Percentiles rank a stretch among this genome's conserved stretches.
phyloP scores from a whole-genome alignment of 768 basidiomycete genomes.

The Rickenella mellea region DNA sequence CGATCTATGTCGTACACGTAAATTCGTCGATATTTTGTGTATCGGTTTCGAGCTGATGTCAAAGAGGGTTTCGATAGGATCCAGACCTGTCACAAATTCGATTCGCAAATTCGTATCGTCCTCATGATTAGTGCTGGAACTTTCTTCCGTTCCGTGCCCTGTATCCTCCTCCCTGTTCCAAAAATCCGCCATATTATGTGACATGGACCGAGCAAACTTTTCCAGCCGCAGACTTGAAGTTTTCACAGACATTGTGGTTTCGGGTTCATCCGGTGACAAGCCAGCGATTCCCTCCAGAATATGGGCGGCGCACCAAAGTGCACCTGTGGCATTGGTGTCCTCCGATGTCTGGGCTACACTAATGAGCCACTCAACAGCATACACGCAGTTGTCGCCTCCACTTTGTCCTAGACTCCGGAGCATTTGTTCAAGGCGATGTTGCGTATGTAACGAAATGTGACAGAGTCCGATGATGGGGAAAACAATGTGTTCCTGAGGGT shows the following conservation, averaged over 20 bases:
- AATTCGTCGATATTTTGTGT: slow-evolving; percentile 34
- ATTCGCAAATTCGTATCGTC: slow-evolving; percentile 6
- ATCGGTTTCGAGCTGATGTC: slow-evolving; percentile 16
- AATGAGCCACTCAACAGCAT: slow-evolving; percentile 77
- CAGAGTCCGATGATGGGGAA: slow-evolving; percentile 49
- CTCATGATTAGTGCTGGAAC: slow-evolving; percentile 11
- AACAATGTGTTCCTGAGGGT: background rate
- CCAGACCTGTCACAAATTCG: slow-evolving; percentile 59
- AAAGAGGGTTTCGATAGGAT: slow-evolving; percentile 30
- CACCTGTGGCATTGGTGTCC: slow-evolving; percentile 45
- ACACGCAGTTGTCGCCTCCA: slow-evolving; percentile 59
- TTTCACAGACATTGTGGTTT: slow-evolving; percentile 10
- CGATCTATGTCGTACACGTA: slow-evolving; percentile 41
- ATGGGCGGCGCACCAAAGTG: slow-evolving; percentile 77
- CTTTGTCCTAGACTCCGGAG: slow-evolving; percentile 63
- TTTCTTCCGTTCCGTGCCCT: slow-evolving; percentile 13
- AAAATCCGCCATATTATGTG: slow-evolving; percentile 54
- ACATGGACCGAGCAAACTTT: slow-evolving; percentile 54
- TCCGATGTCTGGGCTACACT: slow-evolving; percentile 38
- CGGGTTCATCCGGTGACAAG: slow-evolving; percentile 29
- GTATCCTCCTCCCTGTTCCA: slow-evolving; percentile 49
- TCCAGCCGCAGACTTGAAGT: slow-evolving; percentile 38
- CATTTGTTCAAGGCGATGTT: slow-evolving; percentile 55
- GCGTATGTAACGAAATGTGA: slow-evolving; percentile 38
- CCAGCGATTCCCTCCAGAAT: slow-evolving; percentile 65